Base-by-base conservation (phyloP, 345 rosid genomes). In the Lagerstroemia speciosa region DNA sequence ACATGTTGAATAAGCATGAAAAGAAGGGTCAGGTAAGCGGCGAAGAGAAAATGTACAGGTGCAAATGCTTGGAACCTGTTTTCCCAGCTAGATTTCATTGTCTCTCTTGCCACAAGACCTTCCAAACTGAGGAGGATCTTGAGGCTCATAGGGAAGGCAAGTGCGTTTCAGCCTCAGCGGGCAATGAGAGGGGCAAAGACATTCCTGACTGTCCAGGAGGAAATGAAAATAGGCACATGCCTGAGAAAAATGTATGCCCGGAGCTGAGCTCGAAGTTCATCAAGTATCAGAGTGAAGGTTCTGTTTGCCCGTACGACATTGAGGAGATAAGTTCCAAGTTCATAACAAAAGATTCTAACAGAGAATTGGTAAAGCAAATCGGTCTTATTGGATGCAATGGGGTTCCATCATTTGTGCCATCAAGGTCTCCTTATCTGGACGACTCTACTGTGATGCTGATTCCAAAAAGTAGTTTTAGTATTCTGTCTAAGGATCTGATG, bases 331-430 rank as follows among this genome's bases (percentile, higher is more conserved):
- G 89, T 77, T 72, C 90, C 73, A 85, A 81, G 84, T 91, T 94
- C 77, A 75, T 87, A 69, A 94, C 96, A 29, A 78, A 80, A 72
- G 89, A 91, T 79, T 91, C 93, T 37, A 88, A 83, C 83, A 86
- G 83, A 83, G 93, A 91, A 65, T 78, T 94, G 81, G 91, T 91
- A 36, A 81, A 78, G 77, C 90, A 81, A 73, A 88, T 94, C 31
- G 99, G 99, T 72, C 89, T 94, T 75, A 84, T 91, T 22, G 85
- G 99, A 71, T 83, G 92, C 27, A 81, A 82, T 67, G 96, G 99
- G 69, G 72, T 77, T 77, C 92, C 90, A 17, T 79, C 87, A 61
- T 78, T 94, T 74, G 73, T 89, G 69, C 79, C 86, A 29, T 75
- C 83, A 37, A 70, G 72, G 68, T 79, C 88, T 75, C 78, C 85